phyloP scores from a whole-genome alignment of 2,329 filamentous ascomycete species.

The Cladosporium halotolerans region DNA sequence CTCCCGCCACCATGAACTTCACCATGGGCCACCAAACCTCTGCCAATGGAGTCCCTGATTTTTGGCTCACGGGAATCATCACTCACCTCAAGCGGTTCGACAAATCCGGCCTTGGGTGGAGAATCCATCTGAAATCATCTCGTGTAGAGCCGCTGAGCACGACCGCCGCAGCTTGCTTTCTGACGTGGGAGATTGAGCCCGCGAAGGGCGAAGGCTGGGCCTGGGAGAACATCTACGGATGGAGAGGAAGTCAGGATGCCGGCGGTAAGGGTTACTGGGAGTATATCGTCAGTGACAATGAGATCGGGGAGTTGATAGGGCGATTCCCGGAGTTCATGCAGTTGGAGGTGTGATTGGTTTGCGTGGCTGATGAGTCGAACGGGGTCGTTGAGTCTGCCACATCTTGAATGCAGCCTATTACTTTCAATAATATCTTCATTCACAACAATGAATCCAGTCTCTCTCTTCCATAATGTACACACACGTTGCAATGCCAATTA shows the following conservation, averaged over 20 bases:
- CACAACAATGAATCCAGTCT: too few relatives aligned
- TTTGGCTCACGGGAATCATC: constrained; percentile 2
- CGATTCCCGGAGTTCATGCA: constrained; percentile 8
- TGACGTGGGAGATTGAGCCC: constrained; percentile 11
- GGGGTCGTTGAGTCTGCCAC: too few relatives aligned
- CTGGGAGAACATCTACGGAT: constrained; percentile 14
- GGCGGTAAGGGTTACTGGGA: constrained; percentile 5
- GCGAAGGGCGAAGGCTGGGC: not conserved
- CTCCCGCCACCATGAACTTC: not conserved
- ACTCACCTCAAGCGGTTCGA: constrained; percentile 10
- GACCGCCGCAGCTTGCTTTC: constrained; percentile 2
- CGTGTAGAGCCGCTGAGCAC: not conserved
- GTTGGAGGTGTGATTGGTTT: not conserved
- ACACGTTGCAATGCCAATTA: too few relatives aligned
- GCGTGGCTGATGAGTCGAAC: not conserved
- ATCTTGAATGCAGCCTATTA: too few relatives aligned
- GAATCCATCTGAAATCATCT: not conserved
- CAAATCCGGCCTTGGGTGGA: not conserved
- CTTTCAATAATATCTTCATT: too few relatives aligned
- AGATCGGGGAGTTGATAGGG: constrained; percentile 11
- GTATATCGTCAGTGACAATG: constrained; percentile 13
- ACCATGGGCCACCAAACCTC: constrained; percentile 1
- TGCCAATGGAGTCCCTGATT: not conserved
- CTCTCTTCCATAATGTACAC: too few relatives aligned
- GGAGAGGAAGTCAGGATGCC: constrained; percentile 3